phyloP scores from a whole-genome alignment of 305 asterid genomes.

The Fraxinus greggii region DNA sequence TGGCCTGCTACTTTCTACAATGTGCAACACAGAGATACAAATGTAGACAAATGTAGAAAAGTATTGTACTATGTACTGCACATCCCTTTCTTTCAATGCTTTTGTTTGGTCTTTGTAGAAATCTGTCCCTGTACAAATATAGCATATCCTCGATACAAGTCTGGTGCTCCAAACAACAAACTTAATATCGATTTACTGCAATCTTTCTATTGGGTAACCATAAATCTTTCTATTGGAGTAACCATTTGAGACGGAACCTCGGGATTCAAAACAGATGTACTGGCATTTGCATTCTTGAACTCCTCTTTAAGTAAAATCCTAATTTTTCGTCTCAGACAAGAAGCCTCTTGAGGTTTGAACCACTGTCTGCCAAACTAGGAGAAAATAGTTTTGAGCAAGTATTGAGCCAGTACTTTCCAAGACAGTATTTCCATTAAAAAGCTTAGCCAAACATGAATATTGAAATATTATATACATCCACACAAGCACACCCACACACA shows the following conservation, averaged over 20 bases:
- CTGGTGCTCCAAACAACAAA: background rate
- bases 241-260: conserved; percentile 14
- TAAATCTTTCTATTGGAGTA: conserved; percentile 1
- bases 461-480: background rate
- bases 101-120: background rate
- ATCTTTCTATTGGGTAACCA: no score
- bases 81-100: background rate
- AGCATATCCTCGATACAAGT: background rate
- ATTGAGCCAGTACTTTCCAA: background rate
- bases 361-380: conserved; percentile 71
- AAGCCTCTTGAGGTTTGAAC: conserved; percentile 81
- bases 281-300: conserved; percentile 42
- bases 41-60: background rate
- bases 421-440: background rate
- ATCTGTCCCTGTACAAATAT: background rate
- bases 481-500: background rate
- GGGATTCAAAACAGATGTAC: conserved; percentile 22
- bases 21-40: background rate
- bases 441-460: background rate
- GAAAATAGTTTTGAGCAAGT: background rate
- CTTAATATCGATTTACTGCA: conserved; percentile 8
- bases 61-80: background rate
- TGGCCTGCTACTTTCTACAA: background rate
- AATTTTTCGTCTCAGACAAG: conserved; percentile 57
- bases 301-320: conserved; percentile 40